Evolutionary conservation across 164 flowering plant genomes (phyloP), one percentile per base, ranked within the genome.

Genomic region (Macadamia integrifolia): DNA sequence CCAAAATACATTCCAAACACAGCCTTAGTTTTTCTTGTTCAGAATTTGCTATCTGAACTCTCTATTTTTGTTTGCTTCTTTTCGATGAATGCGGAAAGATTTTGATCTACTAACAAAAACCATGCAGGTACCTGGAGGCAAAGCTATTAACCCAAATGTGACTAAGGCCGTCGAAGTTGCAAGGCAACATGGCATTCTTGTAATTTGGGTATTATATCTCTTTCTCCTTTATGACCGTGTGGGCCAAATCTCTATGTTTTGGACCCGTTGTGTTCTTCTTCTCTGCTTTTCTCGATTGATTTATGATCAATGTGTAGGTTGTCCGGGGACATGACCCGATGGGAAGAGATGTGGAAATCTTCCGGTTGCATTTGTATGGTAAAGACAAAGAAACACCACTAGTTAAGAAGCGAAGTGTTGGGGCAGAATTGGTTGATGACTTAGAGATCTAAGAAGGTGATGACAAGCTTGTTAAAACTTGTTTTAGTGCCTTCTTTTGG

Each of bases 341-440:
- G 13, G 99, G 99, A 68, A 84, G 99, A 84, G 98, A 95, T 73
- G 98, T 88, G 12, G 99, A 90, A 66, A 73, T 82, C 28, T 92
- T 90, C 52, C 88, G 98, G 4, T 69, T 86, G 60, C 90, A 89
- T 72, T 67, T 85, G 44, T 94, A 90, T 57, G 67, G 74, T 40
- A 48, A 46, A 29, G 96, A 79, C 69, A 84, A 84, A 77, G 68
- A 61, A 10, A 88, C 86, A 52, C 98, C 97, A 3, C 74, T 85
- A 9, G 61, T 72, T 6, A 23, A 23, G 23, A 90, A 88, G 79
- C 94, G 97, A 52, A 80, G 80, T 58, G 60, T 55, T n/a, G 99
- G 99, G 14, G 88, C 98, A 15, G 92, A 90, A 69, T 76, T 94
- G 60, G 93, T 82, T 49, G 94, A 92, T 62, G 97, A 92, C 32